These are phyloP conservation scores for Penicillium decumbens DNA, from an alignment of 2,329 filamentous ascomycete species.

Conservation along the genomic window DNA sequence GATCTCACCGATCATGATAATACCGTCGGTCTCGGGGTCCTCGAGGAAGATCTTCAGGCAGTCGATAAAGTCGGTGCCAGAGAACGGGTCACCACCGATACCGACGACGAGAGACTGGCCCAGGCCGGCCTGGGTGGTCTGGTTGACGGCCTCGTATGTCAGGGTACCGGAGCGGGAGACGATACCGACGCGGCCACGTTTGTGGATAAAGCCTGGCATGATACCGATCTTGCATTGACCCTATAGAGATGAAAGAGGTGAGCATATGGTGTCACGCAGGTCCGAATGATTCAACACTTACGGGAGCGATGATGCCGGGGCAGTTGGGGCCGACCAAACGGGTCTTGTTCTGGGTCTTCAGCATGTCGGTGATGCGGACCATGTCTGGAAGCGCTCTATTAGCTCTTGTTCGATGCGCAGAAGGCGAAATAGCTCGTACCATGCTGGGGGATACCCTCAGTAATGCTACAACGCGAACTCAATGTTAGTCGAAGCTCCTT, in stretches of 20 bases:
- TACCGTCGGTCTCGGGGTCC: slow-evolving; percentile 94
- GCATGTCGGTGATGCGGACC: slow-evolving; percentile 96
- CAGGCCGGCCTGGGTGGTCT: slow-evolving; percentile 93
- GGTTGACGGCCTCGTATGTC: slow-evolving; percentile 99
- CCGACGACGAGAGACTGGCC: slow-evolving; percentile 97
- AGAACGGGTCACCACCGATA: slow-evolving; percentile 98
- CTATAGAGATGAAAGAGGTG: slow-evolving; percentile 37
- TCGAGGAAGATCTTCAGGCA: slow-evolving; percentile 95
- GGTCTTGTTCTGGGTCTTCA: slow-evolving; percentile 97
- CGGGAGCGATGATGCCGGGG: slow-evolving; percentile 86
- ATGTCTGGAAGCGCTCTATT: slow-evolving; percentile 61
- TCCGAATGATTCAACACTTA: slow-evolving; percentile 35
- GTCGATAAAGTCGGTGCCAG: slow-evolving; percentile 99
- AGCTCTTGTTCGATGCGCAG: slow-evolving; percentile 9
- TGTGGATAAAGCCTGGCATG: slow-evolving; percentile 99
- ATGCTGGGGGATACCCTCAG: slow-evolving; percentile 95
- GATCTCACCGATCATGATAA: slow-evolving; percentile 99
- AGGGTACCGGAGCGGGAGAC: slow-evolving; percentile 97
- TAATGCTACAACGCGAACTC: slow-evolving; percentile 55
- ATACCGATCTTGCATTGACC: slow-evolving; percentile 99
- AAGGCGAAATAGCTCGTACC: slow-evolving; percentile 54
- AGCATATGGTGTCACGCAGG: slow-evolving; percentile 6
- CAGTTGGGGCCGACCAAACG: slow-evolving; percentile 96
- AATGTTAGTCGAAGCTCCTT: slow-evolving; percentile 10
- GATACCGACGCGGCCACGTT: slow-evolving; percentile 96